Evolutionary conservation across 2,329 filamentous ascomycete species (phyloP), one percentile per base, ranked within the genome.

Genomic region (Fusarium armeniacum): DNA sequence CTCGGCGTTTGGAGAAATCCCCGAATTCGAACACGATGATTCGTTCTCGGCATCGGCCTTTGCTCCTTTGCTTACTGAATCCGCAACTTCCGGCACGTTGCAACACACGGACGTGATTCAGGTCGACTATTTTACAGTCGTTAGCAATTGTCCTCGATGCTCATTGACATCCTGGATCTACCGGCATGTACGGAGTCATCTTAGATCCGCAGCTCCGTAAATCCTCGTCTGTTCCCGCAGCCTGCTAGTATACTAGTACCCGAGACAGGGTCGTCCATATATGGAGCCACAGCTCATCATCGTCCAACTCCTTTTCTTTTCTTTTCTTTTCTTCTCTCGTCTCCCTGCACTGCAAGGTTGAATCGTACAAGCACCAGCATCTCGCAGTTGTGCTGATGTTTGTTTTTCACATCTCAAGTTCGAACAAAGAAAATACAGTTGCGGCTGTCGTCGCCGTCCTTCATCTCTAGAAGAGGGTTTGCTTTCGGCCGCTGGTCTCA

Each of bases 71-170:
- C 28, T 45, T 64, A 43, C 49, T 58, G 33, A 36, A 55, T 64
- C 72, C 65, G 65, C 60, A 62, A 58, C 70, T 60, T 64, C 72
- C 62, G 72, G 59, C 20, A 50, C 63, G 57, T 65, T 32, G 35
- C 45, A 51, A 20, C 26, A 36, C 56, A 43, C 50, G 30, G 5
- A 7, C 55, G 45, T 47, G 45, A 50, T 33, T 43, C 54, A 58
- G 35, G 47, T 44, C 36, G 30, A 30, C 35, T 28, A 30, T 50
- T 62, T 62, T 49, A 40, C 30, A 52, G 58, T 53, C 43, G 20
- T 33, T 28, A n/a, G 18, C 22, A 41, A 53, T 58, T 13, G 26
- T 15, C 41, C 26, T 63, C n/a, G 22, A 18, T n/a, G 10, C 16
- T 30, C 20, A 30, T 43, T 18, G 38, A n/a, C 20, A 24, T 38